phyloP scores from a whole-genome alignment of 495 filamentous ascomycete species.

The Aspergillus saccharolyticus region DNA sequence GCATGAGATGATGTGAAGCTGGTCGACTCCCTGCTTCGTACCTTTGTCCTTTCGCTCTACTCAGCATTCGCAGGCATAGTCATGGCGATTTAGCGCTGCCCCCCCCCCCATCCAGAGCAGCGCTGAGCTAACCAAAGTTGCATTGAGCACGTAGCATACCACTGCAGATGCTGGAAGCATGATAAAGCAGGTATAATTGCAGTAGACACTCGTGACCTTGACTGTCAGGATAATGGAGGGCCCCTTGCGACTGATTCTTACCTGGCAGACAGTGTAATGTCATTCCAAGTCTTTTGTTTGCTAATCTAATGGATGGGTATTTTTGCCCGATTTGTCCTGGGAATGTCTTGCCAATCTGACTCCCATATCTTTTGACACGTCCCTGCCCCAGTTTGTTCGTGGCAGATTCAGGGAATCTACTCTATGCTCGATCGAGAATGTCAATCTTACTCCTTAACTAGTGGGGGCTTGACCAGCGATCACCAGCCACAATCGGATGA shows the following conservation, averaged over 20 bases:
- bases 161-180: background rate
- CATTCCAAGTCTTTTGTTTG: background rate
- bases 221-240: background rate
- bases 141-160: background rate
- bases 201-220: background rate
- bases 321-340: too few species aligned
- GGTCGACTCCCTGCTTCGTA: slow-evolving; percentile 1
- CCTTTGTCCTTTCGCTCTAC: background rate
- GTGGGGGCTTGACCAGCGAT: background rate
- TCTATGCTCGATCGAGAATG: too few species aligned
- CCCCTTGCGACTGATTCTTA: background rate
- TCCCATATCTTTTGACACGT: too few species aligned
- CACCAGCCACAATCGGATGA: background rate
- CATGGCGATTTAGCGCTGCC: background rate
- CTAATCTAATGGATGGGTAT: background rate
- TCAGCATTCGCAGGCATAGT: background rate
- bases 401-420: too few species aligned
- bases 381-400: too few species aligned
- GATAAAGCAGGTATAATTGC: background rate
- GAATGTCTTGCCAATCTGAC: too few species aligned
- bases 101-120: background rate
- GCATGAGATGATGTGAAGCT: background rate
- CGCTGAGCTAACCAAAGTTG: background rate
- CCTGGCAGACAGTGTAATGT: background rate
- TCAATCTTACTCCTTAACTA: too few species aligned